These are phyloP conservation scores for Cichorium intybus DNA, from an alignment of 140 eudicot species.

Conservation along the genomic window DNA sequence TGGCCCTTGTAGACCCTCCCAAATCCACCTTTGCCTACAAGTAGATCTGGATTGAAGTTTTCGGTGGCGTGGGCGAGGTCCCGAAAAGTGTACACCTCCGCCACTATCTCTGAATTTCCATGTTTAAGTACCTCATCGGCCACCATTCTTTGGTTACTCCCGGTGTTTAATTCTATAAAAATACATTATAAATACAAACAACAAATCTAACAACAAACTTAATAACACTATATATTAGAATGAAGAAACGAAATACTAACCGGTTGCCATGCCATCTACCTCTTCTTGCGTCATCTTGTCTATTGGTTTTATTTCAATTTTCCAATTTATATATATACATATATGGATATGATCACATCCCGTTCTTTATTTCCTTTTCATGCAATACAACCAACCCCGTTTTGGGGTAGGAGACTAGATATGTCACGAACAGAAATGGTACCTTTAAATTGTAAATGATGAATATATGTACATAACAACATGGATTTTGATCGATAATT, in stretches of 20 bases:
- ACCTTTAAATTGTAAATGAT: background rate
- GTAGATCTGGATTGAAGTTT: conserved; percentile 67
- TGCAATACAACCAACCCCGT: background rate
- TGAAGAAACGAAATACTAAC: background rate
- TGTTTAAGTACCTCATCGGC: conserved; percentile 53
- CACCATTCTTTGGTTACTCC: conserved; percentile 41
- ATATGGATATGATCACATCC: background rate
- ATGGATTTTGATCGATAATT: background rate
- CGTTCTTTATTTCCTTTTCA: background rate
- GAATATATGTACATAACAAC: background rate
- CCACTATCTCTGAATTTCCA: conserved; percentile 32
- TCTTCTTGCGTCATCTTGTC: conserved; percentile 23
- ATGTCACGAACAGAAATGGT: background rate
- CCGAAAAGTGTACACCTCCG: conserved; percentile 61
- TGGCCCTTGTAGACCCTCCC: conserved; percentile 92
- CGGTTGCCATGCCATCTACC: conserved; percentile 12
- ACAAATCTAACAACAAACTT: background rate
- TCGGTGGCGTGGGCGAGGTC: conserved; percentile 82
- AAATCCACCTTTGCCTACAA: conserved; percentile 83
- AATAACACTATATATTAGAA: background rate
- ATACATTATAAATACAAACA: background rate
- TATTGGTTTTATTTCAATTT: background rate
- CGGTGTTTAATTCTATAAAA: conserved; percentile 28
- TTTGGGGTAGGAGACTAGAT: background rate
- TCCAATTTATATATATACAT: background rate